phyloP scores from a whole-genome alignment of 1,284 basidiomycete species.

The Polyporus tsugae region DNA sequence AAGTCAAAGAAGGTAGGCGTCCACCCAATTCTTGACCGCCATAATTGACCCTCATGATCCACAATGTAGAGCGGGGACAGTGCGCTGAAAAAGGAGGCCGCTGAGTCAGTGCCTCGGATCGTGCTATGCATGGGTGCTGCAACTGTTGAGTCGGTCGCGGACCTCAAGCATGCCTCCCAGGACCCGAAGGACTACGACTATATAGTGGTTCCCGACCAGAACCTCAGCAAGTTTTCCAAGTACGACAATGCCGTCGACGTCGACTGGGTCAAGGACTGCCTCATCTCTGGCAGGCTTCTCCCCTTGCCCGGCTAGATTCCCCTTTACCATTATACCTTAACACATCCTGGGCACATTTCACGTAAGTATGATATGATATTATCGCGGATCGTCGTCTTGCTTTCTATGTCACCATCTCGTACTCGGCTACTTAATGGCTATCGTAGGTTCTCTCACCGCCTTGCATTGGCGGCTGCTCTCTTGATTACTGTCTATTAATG shows the following conservation, averaged over 20 bases:
- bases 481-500: slow-evolving; percentile 15
- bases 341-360: not conserved
- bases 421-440: slow-evolving; percentile 18
- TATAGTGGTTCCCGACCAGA: slow-evolving; percentile 67
- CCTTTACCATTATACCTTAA: not conserved
- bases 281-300: slow-evolving; percentile 66
- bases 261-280: slow-evolving; percentile 84
- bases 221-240: slow-evolving; percentile 38
- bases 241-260: slow-evolving; percentile 56
- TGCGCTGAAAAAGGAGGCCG: slow-evolving; percentile 40
- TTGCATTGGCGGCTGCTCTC: slow-evolving; percentile 15
- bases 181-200: slow-evolving; percentile 61
- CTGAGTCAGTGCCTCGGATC: slow-evolving; percentile 57
- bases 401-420: slow-evolving; percentile 13
- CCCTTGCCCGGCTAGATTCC: slow-evolving; percentile 33
- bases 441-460: slow-evolving; percentile 18
- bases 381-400: slow-evolving; percentile 4
- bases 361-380: slow-evolving; percentile 6
- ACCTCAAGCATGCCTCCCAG: slow-evolving; percentile 46
- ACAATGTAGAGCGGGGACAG: slow-evolving; percentile 23
- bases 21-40: not conserved
- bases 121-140: slow-evolving; percentile 79
- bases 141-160: slow-evolving; percentile 63
- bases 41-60: not conserved
- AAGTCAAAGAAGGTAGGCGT: slow-evolving; percentile 49